These are phyloP conservation scores for Paraphaeosphaeria sporulosa DNA, from an alignment of 2,329 filamentous ascomycete genomes.

Conservation along the genomic window DNA sequence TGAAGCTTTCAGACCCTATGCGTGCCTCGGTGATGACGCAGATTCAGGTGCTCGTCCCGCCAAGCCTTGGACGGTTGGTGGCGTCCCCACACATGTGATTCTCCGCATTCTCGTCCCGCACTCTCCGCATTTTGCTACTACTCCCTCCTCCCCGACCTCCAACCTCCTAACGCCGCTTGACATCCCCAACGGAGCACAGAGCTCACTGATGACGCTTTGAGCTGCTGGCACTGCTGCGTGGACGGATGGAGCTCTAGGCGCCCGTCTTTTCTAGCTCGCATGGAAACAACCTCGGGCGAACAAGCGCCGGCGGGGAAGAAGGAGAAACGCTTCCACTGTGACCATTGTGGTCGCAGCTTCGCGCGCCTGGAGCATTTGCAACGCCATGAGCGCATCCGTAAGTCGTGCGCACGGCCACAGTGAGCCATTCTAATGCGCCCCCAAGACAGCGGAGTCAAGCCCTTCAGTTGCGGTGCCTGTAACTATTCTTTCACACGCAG, in stretches of 20 bases:
- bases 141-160: constrained; percentile 19
- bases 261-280: constrained; percentile 17
- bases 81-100: constrained; percentile 32
- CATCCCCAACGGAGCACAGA: constrained; percentile 20
- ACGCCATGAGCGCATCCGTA: constrained; percentile 51
- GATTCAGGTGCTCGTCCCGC: constrained; percentile 14
- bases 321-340: constrained; percentile 46
- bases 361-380: constrained; percentile 52
- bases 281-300: constrained; percentile 29
- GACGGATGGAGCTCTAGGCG: constrained; percentile 21
- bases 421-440: constrained; percentile 19
- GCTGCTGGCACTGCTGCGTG: constrained; percentile 9
- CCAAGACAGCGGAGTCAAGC: constrained; percentile 51
- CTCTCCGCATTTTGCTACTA: constrained; percentile 30
- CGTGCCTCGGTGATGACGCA: constrained; percentile 20
- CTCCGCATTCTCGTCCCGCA: constrained; percentile 22
- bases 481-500: constrained; percentile 53
- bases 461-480: constrained; percentile 50
- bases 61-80: constrained; percentile 27
- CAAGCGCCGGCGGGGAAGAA: constrained; percentile 40
- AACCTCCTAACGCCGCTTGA: constrained; percentile 13
- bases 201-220: constrained; percentile 15
- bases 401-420: constrained; percentile 16
- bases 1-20: constrained; percentile 5
- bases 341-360: constrained; percentile 42